These are phyloP conservation scores for Scedosporium aurantiacum DNA, from an alignment of 2,329 filamentous ascomycete species.

Conservation along the genomic window DNA sequence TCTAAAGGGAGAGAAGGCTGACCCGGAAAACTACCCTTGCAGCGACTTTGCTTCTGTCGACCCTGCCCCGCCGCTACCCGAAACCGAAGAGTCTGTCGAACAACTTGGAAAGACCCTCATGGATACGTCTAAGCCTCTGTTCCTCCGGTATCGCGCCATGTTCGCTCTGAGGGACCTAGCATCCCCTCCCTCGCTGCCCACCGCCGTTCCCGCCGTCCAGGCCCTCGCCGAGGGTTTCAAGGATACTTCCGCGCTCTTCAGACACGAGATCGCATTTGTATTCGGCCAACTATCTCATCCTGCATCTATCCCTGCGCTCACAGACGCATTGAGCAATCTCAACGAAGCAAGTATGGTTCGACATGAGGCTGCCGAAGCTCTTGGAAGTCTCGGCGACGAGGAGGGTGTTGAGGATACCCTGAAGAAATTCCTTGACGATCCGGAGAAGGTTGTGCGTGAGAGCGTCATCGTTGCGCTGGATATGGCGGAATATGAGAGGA, in stretches of 20 bases:
- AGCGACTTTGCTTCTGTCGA: slow-evolving; percentile 96
- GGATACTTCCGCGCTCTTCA: slow-evolving; percentile 84
- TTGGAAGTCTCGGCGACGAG: slow-evolving; percentile 88
- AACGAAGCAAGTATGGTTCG: slow-evolving; percentile 92
- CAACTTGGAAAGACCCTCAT: slow-evolving; percentile 68
- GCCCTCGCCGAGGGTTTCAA: slow-evolving; percentile 76
- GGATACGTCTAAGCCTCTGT: slow-evolving; percentile 68
- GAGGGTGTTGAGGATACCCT: slow-evolving; percentile 82
- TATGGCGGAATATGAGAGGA: slow-evolving; percentile 95
- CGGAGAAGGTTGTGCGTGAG: slow-evolving; percentile 86
- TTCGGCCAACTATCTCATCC: slow-evolving; percentile 95
- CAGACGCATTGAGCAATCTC: slow-evolving; percentile 63
- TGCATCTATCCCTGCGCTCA: slow-evolving; percentile 87
- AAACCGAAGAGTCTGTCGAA: slow-evolving; percentile 57
- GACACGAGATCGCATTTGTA: slow-evolving; percentile 96
- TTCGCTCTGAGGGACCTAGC: slow-evolving; percentile 92
- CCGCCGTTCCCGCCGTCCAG: slow-evolving; percentile 74
- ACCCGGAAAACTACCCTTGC: slow-evolving; percentile 12
- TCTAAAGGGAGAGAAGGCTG: neutral
- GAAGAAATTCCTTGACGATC: slow-evolving; percentile 74
- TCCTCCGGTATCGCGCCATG: slow-evolving; percentile 94
- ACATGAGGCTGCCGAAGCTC: slow-evolving; percentile 91
- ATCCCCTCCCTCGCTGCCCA: slow-evolving; percentile 82
- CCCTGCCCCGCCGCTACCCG: slow-evolving; percentile 77
- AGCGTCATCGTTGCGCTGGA: slow-evolving; percentile 92